Base-by-base conservation (phyloP, 2,329 filamentous ascomycete species). In the Aspergillus brasiliensis region DNA sequence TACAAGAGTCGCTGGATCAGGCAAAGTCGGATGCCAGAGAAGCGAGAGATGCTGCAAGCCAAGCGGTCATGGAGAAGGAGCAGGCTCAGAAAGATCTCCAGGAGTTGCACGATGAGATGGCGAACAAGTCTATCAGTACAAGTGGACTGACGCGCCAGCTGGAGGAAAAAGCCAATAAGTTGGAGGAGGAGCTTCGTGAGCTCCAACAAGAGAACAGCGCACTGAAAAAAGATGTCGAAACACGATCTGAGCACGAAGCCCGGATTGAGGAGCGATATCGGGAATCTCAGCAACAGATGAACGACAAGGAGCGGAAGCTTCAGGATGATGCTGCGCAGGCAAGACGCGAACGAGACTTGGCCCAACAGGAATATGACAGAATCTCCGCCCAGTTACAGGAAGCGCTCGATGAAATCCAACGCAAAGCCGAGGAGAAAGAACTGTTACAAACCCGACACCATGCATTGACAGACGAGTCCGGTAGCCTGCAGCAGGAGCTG, bases 81-180 rank as follows among this genome's bases (percentile, higher is more conserved):
- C 75, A 76, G 40, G 81, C 80, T 8, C 81, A 84, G 60, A 80
- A 84, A 62, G 81, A 87, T 58, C 78, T 88, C 2, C 82, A 84
- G 52, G 81, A 84, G 58, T 80, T 92, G 23, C 89, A 91, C 62
- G 88, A 91, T 56, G 90, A 92, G 68, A 86, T 92, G 83, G 84
- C 89, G 21, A 88, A 93, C 75, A 92, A 92, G 67, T 93, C 90
- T 0, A 83, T 92, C 38, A 86, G 86, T 56, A 90, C 89, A 11
- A 92, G 90, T 71, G 89, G 88, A 2, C 81, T 91, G 8, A 90
- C 86, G 55, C 85, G 89, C 31, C 90, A 93, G 74, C 83, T 91
- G 17, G 89, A 93, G 68, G 89, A 91, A 65, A 91, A 87, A 73
- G 78, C 86, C 8, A 78, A 81, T 54, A 86, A 86, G 31, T 77